A percentile compares a stretch with the other conserved stretches of the same genome.
phyloP scores from a whole-genome alignment of 2,329 filamentous ascomycete species.

The Colletotrichum paranaense region DNA sequence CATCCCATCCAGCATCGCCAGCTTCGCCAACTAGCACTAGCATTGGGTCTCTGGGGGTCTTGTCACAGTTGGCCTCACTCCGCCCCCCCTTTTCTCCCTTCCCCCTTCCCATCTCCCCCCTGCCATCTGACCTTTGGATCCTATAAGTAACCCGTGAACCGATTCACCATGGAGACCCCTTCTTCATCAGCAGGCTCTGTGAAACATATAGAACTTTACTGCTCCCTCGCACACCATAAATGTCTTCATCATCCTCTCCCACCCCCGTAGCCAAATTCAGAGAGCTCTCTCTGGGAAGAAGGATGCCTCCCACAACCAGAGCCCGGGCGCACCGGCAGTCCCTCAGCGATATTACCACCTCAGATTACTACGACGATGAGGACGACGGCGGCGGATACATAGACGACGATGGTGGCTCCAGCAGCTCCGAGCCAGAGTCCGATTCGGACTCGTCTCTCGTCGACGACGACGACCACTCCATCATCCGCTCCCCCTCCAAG shows the following conservation, averaged over 20 bases:
- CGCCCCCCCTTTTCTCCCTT: slow-evolving; percentile 12
- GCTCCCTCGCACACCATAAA: slow-evolving; percentile 8
- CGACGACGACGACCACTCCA: slow-evolving; percentile 41
- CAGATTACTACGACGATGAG: slow-evolving; percentile 39
- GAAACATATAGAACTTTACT: slow-evolving; percentile 24
- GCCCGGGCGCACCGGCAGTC: slow-evolving; percentile 43
- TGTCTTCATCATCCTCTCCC: slow-evolving; percentile 44
- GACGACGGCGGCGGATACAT: not conserved
- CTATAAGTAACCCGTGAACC: slow-evolving; percentile 29
- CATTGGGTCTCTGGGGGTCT: slow-evolving; percentile 17
- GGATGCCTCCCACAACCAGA: slow-evolving; percentile 49
- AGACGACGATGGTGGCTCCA: no score
- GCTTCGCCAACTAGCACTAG: not conserved
- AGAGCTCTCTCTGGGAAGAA: slow-evolving; percentile 52
- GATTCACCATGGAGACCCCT: slow-evolving; percentile 27
- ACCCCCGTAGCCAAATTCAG: slow-evolving; percentile 49
- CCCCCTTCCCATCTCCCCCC: slow-evolving; percentile 1
- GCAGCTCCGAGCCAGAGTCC: slow-evolving; percentile 11
- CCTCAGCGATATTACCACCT: slow-evolving; percentile 37
- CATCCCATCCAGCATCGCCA: slow-evolving; percentile 13
- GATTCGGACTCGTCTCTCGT: slow-evolving; percentile 45
- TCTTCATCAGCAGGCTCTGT: slow-evolving; percentile 2
- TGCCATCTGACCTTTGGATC: slow-evolving; percentile 2
- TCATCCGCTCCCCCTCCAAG: slow-evolving; percentile 51
- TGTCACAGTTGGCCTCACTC: slow-evolving; percentile 30